phyloP scores from a whole-genome alignment of 2,329 filamentous ascomycete genomes.

The Alternaria solani region DNA sequence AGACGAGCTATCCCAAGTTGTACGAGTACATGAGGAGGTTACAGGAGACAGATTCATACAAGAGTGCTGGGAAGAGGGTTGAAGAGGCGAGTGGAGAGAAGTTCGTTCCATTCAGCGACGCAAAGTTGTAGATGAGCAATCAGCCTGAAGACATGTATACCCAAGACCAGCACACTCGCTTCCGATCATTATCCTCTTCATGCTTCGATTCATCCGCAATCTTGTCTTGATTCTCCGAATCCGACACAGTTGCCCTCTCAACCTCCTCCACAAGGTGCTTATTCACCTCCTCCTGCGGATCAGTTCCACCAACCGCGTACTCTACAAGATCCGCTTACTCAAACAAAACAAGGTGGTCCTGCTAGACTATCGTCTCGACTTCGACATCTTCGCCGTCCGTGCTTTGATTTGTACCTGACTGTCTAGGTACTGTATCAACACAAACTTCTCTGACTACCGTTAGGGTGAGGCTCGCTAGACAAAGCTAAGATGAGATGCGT shows the following conservation, averaged over 20 bases:
- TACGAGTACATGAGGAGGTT: constrained; percentile 56
- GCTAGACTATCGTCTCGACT: neutral
- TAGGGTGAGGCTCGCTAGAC: neutral
- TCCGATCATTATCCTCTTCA: neutral
- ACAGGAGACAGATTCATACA: constrained; percentile 56
- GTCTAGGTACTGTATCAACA: too few species aligned
- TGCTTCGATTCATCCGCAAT: neutral
- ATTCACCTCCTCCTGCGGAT: neutral
- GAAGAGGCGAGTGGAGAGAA: constrained; percentile 53
- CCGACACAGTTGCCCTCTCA: neutral
- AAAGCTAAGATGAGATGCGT: neutral
- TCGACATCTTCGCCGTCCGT: neutral
- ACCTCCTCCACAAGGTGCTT: neutral
- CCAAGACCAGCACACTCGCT: neutral
- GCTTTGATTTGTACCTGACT: too few species aligned
- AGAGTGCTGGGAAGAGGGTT: constrained; percentile 59
- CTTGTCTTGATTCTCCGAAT: neutral
- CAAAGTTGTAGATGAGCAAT: constrained; percentile 15
- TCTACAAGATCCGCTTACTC: neutral
- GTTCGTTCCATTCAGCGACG: constrained; percentile 46
- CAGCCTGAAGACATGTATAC: neutral
- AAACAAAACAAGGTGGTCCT: neutral
- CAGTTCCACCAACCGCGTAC: neutral
- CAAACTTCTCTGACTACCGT: neutral
- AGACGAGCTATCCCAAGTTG: constrained; percentile 57